Base-by-base conservation (phyloP, 768 basidiomycete genomes). In the Trametes punicea region DNA sequence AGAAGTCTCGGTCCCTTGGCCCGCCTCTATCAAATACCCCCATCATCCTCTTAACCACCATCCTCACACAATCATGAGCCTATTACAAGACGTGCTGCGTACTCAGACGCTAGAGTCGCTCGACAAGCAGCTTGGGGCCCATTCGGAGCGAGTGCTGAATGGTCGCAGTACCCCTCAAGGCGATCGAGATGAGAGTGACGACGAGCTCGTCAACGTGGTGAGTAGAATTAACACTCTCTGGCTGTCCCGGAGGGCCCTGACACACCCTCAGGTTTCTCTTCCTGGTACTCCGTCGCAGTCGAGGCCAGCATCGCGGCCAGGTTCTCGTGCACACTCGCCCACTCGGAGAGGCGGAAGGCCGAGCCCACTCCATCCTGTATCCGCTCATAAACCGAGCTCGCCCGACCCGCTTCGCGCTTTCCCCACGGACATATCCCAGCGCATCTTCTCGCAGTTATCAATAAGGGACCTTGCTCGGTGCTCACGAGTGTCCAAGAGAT, bases 401-500 rank as follows among this genome's bases (percentile, higher is more conserved):
- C 70, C 73, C 23, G 68, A 93, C 67, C 86, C 85, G 0, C 77
- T 93, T 25, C 82, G 77, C 59, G 77, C 72, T 1, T 78, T 97
- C 41, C 89, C 91, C 1, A 94, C 92, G 7, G 88, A 93, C 61
- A 65, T 94, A 18, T 85, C 86, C 0, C 92, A 95, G 64, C 76
- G 81, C 16, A 83, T 96, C 55, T 93, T 96, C 65, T 69, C 79
- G 1, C 70, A 71, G 48, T 74, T 97, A 6, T 70, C 80, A 11
- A 72, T 88, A 26, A 71, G 71, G 55, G 84, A 91, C 52, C 79
- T 96, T 34, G 86, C 89, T 4, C 78, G 81, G 51, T 94, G 91
- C 65, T 81, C 92, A 21, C 71, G 85, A 30, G 92, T 96, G 4
- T 91, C 83, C 44, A 85, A 81, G 70, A 89, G 92, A 71, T 97